A percentile compares a stretch with the other conserved stretches of the same genome.
Evolutionary conservation across 805 yeast genomes (phyloP).

Genomic region (Millerozyma acaciae): DNA sequence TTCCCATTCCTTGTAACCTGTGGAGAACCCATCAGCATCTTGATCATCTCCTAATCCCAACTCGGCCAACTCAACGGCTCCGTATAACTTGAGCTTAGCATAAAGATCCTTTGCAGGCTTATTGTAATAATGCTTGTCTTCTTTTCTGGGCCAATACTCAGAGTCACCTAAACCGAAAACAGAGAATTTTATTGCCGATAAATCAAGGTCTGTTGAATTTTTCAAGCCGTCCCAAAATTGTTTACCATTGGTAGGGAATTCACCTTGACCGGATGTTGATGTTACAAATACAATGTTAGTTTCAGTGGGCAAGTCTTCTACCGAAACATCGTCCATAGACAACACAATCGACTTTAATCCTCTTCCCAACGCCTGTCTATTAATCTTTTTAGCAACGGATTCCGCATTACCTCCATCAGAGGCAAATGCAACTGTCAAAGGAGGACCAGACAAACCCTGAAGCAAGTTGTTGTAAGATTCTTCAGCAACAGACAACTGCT

Average conservation of each 20-base stretch:
- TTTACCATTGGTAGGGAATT: slow-evolving; percentile 79
- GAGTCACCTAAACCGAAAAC: slow-evolving; percentile 81
- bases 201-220: slow-evolving; percentile 58
- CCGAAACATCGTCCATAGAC: slow-evolving; percentile 67
- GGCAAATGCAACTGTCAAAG: slow-evolving; percentile 79
- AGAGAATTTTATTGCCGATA: slow-evolving; percentile 52
- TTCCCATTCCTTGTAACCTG: slow-evolving; percentile 91
- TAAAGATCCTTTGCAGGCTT: slow-evolving; percentile 79
- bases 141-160: slow-evolving; percentile 95
- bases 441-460: slow-evolving; percentile 90
- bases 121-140: slow-evolving; percentile 90
- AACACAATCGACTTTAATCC: slow-evolving; percentile 65
- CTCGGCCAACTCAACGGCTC: slow-evolving; percentile 69
- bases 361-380: slow-evolving; percentile 73
- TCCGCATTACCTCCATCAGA: slow-evolving; percentile 93
- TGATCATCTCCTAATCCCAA: slow-evolving; percentile 95
- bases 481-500: slow-evolving; percentile 65
- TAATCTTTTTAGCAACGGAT: slow-evolving; percentile 71
- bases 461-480: slow-evolving; percentile 72
- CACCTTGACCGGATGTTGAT: slow-evolving; percentile 85
- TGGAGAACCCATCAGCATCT: slow-evolving; percentile 91
- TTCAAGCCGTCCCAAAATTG: slow-evolving; percentile 71
- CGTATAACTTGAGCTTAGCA: slow-evolving; percentile 61
- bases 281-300: slow-evolving; percentile 65
- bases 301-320: slow-evolving; percentile 71